Evolutionary conservation across 2,329 filamentous ascomycete species (phyloP), one percentile per base, ranked within the genome.

Genomic region (Stachybotrys chlorohalonatus): DNA sequence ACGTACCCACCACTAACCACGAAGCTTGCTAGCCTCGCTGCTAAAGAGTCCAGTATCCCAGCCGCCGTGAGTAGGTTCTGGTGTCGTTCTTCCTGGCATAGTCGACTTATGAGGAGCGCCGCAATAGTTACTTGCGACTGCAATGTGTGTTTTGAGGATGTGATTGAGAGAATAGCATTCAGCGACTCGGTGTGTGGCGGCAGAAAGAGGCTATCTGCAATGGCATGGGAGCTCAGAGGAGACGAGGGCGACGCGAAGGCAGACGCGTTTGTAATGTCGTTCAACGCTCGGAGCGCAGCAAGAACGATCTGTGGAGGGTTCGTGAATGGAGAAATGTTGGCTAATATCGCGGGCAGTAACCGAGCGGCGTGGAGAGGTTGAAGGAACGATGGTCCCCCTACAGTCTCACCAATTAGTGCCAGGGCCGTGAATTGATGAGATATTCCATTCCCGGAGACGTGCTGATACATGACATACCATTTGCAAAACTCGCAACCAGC

Each of bases 401-500:
- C 57, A 58, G 13, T 9, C 9, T 42, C 24, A 24, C 13, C 36
- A 13, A 42, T 42, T 42, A 42, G 13, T 5, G 36, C 13, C 36
- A 9, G 13, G 36, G 13, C 13, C 36, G 13, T 42, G 13, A 13
- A 2, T n/a, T 47, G 11, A 47, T 2, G 46, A n/a, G 46, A 47
- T 45, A 45, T 45, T 2, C 39, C 39, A n/a, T 45, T 45, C n/a
- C 39, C 5, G 31, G 46, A 39, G 42, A 39, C 16, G 36, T 31
- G 11, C 32, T 31, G 31, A 17, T 7, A 45, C 32, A 31, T 53
- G 17, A 61, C 77, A 64, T 78, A 91, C 92, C 91, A 72, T 88
- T 86, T 55, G 90, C 89, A 65, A 97, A 82, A 68, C 89, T 94
- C 50, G 87, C 86, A 42, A 95, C 75, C n/a, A 96, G 80, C 59